Conservation (phyloP, 2,329 filamentous ascomycete genomes). For the Nigrograna mackinnonii region DNA sequence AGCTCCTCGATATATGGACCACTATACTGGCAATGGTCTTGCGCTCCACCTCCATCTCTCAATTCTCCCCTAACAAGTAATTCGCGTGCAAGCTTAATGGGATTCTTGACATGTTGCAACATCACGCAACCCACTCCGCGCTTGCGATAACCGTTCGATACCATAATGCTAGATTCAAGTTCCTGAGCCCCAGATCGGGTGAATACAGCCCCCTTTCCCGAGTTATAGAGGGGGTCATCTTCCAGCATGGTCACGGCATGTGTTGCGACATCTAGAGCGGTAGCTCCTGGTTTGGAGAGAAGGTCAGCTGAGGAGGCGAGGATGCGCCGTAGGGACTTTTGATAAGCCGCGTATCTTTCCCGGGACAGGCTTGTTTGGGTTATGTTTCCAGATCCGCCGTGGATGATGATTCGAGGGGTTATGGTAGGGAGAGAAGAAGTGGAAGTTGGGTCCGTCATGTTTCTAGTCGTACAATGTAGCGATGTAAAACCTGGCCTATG, state of each 20-base stretch:
- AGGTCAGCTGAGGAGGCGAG: slow-evolving; percentile 26
- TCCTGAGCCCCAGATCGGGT: slow-evolving; percentile 82
- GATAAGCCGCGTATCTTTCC: slow-evolving; percentile 41
- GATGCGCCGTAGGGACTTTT: slow-evolving; percentile 41
- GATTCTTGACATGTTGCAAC: slow-evolving; percentile 74
- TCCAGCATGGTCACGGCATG: slow-evolving; percentile 78
- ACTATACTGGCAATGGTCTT: slow-evolving; percentile 71
- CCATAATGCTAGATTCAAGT: slow-evolving; percentile 87
- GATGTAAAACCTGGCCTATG: too few relatives aligned
- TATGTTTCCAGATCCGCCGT: slow-evolving; percentile 54
- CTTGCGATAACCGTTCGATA: slow-evolving; percentile 72
- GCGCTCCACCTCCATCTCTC: slow-evolving; percentile 62
- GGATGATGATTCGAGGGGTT: slow-evolving; percentile 51
- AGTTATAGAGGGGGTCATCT: slow-evolving; percentile 82
- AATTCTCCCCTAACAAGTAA: slow-evolving; percentile 70
- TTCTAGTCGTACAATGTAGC: too few relatives aligned
- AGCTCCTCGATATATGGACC: slow-evolving; percentile 71
- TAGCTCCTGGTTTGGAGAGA: slow-evolving; percentile 44
- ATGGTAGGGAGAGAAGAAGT: too few relatives aligned
- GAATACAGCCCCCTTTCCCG: slow-evolving; percentile 82
- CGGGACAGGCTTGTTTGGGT: slow-evolving; percentile 42
- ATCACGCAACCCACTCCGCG: slow-evolving; percentile 78
- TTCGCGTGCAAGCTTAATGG: slow-evolving; percentile 72
- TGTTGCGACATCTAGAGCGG: slow-evolving; percentile 73
- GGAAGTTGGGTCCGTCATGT: too few relatives aligned